phyloP scores from a whole-genome alignment of 176 grass and related monocot species.

The Zoysia pacifica region DNA sequence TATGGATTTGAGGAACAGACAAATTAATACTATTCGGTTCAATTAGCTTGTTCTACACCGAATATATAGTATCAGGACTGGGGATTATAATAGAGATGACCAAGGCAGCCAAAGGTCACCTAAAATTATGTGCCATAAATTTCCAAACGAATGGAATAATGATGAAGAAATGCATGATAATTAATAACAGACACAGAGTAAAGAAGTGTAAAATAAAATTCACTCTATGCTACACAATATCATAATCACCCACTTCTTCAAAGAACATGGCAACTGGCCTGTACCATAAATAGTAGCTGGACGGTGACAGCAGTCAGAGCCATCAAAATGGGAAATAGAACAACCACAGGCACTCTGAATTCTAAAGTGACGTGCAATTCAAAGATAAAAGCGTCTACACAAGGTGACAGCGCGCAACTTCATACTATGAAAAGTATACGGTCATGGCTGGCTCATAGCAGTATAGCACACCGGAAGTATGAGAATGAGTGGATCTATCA shows the following conservation, averaged over 20 bases:
- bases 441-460: neutral
- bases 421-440: neutral
- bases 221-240: neutral
- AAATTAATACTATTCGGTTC: neutral
- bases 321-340: conserved; percentile 22
- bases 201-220: neutral
- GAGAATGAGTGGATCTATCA: neutral
- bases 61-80: too few relatives aligned
- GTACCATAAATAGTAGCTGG: neutral
- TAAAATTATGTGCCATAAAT: too few relatives aligned
- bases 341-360: neutral
- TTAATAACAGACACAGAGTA: neutral
- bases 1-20: neutral
- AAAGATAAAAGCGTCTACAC: conserved; percentile 9
- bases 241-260: too few relatives aligned
- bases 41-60: neutral
- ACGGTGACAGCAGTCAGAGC: neutral
- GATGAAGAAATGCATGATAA: neutral
- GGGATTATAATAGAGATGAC: too few relatives aligned
- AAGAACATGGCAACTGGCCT: too few relatives aligned
- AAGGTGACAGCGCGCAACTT: neutral
- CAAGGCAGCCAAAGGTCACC: too few relatives aligned
- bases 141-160: neutral
- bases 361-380: neutral
- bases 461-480: conserved; percentile 8